phyloP scores from a whole-genome alignment of 23 red algal genomes.

The Gracilariopsis chorda region DNA sequence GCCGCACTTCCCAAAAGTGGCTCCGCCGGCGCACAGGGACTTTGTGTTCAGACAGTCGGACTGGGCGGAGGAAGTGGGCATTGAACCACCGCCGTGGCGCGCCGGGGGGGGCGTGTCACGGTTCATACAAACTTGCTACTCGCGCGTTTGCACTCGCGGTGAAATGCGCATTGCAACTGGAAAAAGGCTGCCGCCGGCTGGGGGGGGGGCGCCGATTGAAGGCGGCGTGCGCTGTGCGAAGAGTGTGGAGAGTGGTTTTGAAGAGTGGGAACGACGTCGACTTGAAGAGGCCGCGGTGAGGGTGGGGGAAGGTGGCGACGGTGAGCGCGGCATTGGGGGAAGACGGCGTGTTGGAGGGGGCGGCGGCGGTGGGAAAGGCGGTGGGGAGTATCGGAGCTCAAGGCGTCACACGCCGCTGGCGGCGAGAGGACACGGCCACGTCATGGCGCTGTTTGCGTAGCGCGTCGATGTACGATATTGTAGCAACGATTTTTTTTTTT shows the following conservation, averaged over 20 bases:
- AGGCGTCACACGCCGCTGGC: not conserved
- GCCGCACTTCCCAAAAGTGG: not conserved
- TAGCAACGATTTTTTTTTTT: too few species aligned
- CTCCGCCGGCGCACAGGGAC: not conserved
- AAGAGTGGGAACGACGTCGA: not conserved
- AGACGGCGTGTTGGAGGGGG: too few species aligned
- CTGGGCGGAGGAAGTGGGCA: constrained; percentile 69
- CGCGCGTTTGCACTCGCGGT: not conserved
- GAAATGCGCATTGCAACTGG: not conserved
- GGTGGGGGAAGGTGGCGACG: not conserved
- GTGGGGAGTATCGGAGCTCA: too few species aligned
- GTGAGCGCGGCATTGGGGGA: too few species aligned
- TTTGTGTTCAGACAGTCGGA: constrained; percentile 44
- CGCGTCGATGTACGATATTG: too few species aligned
- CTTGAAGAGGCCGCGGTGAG: not conserved
- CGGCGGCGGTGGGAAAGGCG: too few species aligned
- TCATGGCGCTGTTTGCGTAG: not conserved
- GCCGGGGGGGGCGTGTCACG: not conserved
- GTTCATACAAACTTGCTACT: not conserved
- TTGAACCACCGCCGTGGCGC: constrained; percentile 76
- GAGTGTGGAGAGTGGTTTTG: not conserved
- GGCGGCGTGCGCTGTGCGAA: not conserved
- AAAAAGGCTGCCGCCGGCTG: not conserved
- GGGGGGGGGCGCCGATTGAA: not conserved
- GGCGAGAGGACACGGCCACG: not conserved